These are phyloP conservation scores for Raphanus raphanistrum DNA, from an alignment of 345 rosid genomes.

Conservation along the genomic window DNA sequence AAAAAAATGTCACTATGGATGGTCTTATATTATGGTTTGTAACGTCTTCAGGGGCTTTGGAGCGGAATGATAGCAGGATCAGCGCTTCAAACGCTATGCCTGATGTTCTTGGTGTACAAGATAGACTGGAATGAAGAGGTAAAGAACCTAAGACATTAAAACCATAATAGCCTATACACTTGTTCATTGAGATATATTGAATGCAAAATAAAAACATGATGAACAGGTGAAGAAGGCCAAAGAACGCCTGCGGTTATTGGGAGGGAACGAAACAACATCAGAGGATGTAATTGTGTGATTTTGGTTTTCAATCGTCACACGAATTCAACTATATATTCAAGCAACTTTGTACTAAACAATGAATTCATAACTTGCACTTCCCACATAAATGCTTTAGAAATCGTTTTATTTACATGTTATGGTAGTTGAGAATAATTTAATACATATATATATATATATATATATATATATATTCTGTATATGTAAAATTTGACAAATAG, in stretches of 20 bases:
- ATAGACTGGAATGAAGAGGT: neutral
- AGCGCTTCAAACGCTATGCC: neutral
- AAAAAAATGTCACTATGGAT: too few relatives aligned
- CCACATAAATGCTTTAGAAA: neutral
- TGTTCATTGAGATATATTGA: neutral
- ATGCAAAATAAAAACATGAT: conserved; percentile 2
- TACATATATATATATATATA: too few relatives aligned
- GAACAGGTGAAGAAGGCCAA: conserved; percentile 59
- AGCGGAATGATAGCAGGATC: neutral
- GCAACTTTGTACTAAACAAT: neutral
- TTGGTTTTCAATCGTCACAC: neutral
- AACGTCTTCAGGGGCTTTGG: too few relatives aligned
- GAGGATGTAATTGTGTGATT: conserved; percentile 24
- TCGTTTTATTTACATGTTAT: neutral
- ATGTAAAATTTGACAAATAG: neutral
- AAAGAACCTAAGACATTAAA: neutral
- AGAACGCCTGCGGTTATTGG: conserved; percentile 70
- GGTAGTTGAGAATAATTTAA: neutral
- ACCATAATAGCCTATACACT: neutral
- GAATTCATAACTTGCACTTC: neutral
- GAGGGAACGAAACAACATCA: conserved; percentile 46
- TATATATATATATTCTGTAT: neutral
- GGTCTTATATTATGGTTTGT: too few relatives aligned
- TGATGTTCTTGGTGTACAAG: neutral
- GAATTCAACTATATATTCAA: conserved; percentile 1